Percentiles rank a stretch among this genome's conserved stretches.
These are phyloP conservation scores for Astragalus glycyphyllos DNA, from an alignment of 306 rosid species.

Conservation along the genomic window DNA sequence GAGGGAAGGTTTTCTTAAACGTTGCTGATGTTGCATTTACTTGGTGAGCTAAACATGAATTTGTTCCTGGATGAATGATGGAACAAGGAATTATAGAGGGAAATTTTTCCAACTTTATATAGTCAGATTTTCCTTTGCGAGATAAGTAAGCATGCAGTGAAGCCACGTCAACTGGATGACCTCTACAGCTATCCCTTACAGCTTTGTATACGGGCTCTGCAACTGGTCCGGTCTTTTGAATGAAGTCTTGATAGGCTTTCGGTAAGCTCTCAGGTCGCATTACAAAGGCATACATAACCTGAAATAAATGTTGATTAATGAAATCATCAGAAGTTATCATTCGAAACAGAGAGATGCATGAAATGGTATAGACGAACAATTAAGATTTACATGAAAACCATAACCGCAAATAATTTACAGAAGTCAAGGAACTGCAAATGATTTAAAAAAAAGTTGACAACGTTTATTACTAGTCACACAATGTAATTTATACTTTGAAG, in stretches of 20 bases:
- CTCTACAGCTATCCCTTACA: constrained; percentile 89
- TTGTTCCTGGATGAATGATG: constrained; percentile 79
- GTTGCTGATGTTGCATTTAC: constrained; percentile 82
- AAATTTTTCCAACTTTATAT: constrained; percentile 77
- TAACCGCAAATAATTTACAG: constrained; percentile 8
- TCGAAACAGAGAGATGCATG: neutral
- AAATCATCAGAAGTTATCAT: constrained; percentile 29
- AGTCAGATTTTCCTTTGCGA: constrained; percentile 53
- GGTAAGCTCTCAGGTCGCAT: constrained; percentile 99
- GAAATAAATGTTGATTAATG: constrained; percentile 42
- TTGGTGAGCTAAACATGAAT: constrained; percentile 81
- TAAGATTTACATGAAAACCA: constrained; percentile 15
- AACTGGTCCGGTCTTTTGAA: constrained; percentile 96
- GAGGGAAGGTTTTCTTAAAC: constrained; percentile 91
- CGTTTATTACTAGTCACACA: neutral
- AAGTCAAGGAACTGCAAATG: constrained; percentile 23
- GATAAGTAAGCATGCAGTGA: constrained; percentile 76
- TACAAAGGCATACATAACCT: constrained; percentile 97
- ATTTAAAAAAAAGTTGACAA: constrained; percentile 10
- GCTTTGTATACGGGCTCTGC: constrained; percentile 94
- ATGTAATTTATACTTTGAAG: constrained; percentile 3
- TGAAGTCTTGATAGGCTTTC: constrained; percentile 86
- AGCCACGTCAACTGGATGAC: constrained; percentile 71
- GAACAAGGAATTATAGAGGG: constrained; percentile 89
- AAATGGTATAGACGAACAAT: constrained; percentile 5